Base-by-base conservation (phyloP, 2,329 filamentous ascomycete species). In the Colletotrichum abscissum region DNA sequence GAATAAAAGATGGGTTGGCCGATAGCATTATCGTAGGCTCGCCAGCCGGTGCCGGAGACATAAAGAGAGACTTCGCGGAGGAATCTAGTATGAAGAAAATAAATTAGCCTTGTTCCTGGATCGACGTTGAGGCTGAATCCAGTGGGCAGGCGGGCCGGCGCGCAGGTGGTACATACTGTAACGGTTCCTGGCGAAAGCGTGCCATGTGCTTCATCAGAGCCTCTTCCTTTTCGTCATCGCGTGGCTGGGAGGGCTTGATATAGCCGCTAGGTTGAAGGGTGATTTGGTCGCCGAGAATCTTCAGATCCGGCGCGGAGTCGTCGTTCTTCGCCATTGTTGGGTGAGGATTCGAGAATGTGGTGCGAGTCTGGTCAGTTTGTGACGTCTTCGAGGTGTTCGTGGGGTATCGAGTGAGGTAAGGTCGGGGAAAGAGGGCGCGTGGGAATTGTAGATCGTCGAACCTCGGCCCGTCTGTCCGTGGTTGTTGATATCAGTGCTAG, bases 1-100 rank as follows among this genome's bases (percentile, higher is more conserved):
- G 92, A 85, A 82, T 98, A 99, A 85, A 96, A 98, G 75, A 98
- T 92, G 11, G 95, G 95, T 81, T 98, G 95, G 26, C 97, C 97
- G 78, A 98, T 92, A 75, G 95, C 89, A 75, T 93, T 87, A 80
- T 98, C 95, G 85, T 99, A 99, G 73, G 94, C 94, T 74, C 97
- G 94, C 97, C 97, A 99, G 81, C 95, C 96, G 63, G 94, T 93
- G 67, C 97, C 97, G 14, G 95, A 96, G 75, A 98, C 93, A 83
- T 98, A 95, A 42, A 98, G 88, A 59, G 94, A 97, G 42, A 99
- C 93, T 86, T 99, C 97, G 77, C 95, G 94, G 35, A 98, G 90
- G 81, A 98, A 98, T 76, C 95, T 93, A 38, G 67, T 59, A 42
- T 30, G 59, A 26, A 69, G 54, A 35, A 67, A 38, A 35, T 11